Base-by-base conservation (phyloP, 495 filamentous ascomycete species). In the Cairneyella variabilis region DNA sequence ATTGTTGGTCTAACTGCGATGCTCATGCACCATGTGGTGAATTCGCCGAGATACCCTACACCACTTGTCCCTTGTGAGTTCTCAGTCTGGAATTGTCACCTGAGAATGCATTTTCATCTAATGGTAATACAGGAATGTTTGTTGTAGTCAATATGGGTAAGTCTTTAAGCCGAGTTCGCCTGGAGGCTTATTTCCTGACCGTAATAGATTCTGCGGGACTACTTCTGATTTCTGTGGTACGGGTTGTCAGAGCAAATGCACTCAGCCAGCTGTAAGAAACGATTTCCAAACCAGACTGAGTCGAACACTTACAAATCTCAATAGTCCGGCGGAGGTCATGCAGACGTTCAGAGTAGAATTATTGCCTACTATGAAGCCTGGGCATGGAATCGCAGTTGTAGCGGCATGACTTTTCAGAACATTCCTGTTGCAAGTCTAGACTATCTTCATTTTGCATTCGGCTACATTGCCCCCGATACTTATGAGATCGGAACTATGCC, bases 351-450 rank as follows among this genome's bases (percentile, higher is more conserved):
- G 14, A n/a, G 16, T 12, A 30, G 45, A 48, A 18, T 17, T 20
- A 22, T 48, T 10, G 45, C 23, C n/a, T 48, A 48, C 17, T 48
- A 48, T 17, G 45, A 48, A 20, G 11, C 6, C 10, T 48, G 45
- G 45, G 45, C n/a, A 5, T 3, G 3, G 11, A 48, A 4, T 17
- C 10, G 45, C 4, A 17, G 8, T 11, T 48, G 45, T n/a, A 11
- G 11, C 16, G 4, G 10, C 8, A 28, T 43, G n/a, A 14, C 50
- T 5, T 21, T 21, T 10, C 17, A 32, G 14, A 23, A 46, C 21
- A 5, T 40, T 16, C 7, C 6, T 32, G 7, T 32, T 14, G 14
- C 28, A 7, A 14, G 28, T 14, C 28, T 32, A 7, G 14, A 6
- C 14, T 14, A 32, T 32, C 28, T 32, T 14, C 6, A 32, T 32